These are phyloP conservation scores for Fusarium sp. DNA, from an alignment of 2,329 filamentous ascomycete species.

Conservation along the genomic window DNA sequence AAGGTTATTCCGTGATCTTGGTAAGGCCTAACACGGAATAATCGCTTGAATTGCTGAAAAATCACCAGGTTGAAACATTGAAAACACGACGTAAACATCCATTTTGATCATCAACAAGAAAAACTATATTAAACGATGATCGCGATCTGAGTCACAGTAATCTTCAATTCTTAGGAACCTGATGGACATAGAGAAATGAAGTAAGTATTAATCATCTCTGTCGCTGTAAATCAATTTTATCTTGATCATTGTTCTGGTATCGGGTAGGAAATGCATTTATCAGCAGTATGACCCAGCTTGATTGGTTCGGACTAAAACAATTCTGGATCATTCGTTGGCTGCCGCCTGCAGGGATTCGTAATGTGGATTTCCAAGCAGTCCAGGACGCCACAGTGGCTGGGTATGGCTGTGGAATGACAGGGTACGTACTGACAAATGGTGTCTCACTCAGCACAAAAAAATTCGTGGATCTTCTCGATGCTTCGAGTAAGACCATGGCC, in stretches of 20 bases:
- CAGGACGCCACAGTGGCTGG: slow-evolving; percentile 6
- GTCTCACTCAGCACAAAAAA: slow-evolving; percentile 3
- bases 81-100: no score
- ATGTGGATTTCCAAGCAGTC: neutral
- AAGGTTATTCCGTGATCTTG: no score
- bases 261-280: neutral
- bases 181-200: neutral
- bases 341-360: no score
- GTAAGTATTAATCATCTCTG: neutral
- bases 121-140: accelerated
- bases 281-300: neutral
- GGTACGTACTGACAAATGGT: slow-evolving; percentile 10
- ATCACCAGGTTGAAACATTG: no score
- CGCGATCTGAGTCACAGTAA: accelerated
- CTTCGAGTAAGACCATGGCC: slow-evolving; percentile 6
- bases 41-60: no score
- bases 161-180: accelerated
- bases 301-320: neutral
- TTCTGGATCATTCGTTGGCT: neutral
- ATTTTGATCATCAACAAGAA: no score
- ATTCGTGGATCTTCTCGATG: neutral
- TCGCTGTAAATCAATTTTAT: neutral
- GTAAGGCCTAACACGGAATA: no score
- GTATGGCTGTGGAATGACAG: no score
- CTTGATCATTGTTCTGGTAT: neutral